Evolutionary conservation across 352 stramenopile species (phyloP).

Genomic region (Globisporangium carolinianum): DNA sequence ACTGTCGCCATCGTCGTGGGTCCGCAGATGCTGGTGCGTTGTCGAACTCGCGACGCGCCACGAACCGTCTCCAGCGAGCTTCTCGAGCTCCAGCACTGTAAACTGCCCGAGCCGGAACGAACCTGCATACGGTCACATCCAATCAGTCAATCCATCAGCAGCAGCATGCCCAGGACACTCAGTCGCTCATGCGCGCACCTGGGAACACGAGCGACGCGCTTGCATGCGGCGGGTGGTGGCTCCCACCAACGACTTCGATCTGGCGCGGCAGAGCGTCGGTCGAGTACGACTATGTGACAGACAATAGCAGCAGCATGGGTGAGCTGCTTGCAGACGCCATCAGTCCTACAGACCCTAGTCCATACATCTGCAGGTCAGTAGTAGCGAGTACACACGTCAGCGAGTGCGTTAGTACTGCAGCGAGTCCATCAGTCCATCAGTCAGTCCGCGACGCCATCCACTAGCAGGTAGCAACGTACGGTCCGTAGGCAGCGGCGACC

Average conservation of each 20-base stretch:
- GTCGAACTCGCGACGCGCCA: constrained; percentile 42
- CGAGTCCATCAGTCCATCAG: neutral
- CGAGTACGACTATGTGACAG: neutral
- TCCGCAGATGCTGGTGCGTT: constrained; percentile 30
- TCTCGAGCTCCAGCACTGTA: constrained; percentile 63
- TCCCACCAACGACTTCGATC: constrained; percentile 59
- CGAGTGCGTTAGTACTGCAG: neutral
- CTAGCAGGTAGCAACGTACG: constrained; percentile 17
- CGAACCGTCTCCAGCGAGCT: constrained; percentile 33
- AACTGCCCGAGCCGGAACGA: constrained; percentile 66
- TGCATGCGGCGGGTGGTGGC: constrained; percentile 32
- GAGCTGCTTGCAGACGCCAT: neutral
- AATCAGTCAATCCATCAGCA: neutral
- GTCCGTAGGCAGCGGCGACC: constrained; percentile 28
- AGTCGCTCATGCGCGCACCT: constrained; percentile 19
- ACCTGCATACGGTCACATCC: constrained; percentile 18
- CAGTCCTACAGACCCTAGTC: neutral
- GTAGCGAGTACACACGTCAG: neutral
- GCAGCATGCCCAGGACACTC: neutral
- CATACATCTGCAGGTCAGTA: neutral
- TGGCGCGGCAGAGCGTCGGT: constrained; percentile 9
- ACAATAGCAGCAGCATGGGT: neutral
- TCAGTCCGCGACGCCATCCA: too few species aligned
- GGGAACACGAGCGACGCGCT: constrained; percentile 52
- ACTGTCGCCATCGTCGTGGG: constrained; percentile 5